Base-by-base conservation (phyloP, 2,329 filamentous ascomycete species). In the Exophiala bonariae region DNA sequence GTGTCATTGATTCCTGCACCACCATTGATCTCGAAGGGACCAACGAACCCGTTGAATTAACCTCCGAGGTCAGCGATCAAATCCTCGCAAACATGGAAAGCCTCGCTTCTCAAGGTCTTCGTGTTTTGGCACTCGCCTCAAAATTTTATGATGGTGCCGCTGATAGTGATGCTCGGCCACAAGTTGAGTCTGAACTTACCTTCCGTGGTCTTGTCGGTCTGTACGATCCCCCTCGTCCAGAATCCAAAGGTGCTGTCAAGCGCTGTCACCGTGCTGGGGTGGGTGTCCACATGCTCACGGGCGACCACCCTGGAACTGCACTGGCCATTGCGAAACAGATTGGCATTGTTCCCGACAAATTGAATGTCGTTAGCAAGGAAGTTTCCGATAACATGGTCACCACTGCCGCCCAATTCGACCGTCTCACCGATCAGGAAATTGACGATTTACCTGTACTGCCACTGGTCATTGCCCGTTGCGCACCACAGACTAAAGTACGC, bases 191-290 rank as follows among this genome's bases (percentile, higher is more conserved):
- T 28, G 72, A 78, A 31, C 78, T 93, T 28, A 77, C 76, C 2
- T 85, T 91, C 47, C 76, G 87, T 4, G 89, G 89, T 13, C 78
- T 95, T 4, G 83, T 85, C 23, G 88, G 87, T 44, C 85, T 92
- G 58, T 90, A 91, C 65, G 87, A 93, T 56, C 87, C 87, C 8
- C 87, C 87, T 40, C 85, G 87, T 3, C 77, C 80, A 4, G 87
- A 91, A 70, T 88, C 87, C 4, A 84, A 83, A 28, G 76, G 72
- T 3, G 82, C 85, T 8, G 86, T 89, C 44, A 74, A 72, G 26
- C 78, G 83, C 61, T 87, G 83, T 59, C 79, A 84, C 45, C 75
- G 76, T 46, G 86, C 85, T 16, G 85, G 86, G 42, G 87, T 89
- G 64, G 79, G 76, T 56, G 85, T 89, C 9, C 85, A 88, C 68